Evolutionary conservation across 1,284 basidiomycete species (phyloP).

Genomic region (Vanrija humicola): DNA sequence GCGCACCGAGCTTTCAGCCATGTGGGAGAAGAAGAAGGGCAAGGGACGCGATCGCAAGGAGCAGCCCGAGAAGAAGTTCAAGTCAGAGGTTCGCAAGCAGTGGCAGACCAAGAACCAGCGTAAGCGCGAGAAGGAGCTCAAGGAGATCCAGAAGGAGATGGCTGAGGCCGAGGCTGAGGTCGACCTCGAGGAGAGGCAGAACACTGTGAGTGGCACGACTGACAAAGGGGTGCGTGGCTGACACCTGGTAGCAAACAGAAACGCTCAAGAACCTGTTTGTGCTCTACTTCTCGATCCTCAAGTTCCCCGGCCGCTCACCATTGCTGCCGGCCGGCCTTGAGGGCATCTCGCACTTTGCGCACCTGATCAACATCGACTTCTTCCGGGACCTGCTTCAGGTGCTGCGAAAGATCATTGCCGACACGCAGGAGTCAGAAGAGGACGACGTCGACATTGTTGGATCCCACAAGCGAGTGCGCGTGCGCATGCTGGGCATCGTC

Average conservation of each 20-base stretch:
- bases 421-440: constrained; percentile 49
- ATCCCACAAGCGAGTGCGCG: constrained; percentile 53
- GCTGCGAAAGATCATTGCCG: constrained; percentile 69
- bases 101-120: constrained; percentile 82
- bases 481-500: constrained; percentile 78
- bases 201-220: constrained; percentile 58
- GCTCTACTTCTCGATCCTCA: constrained; percentile 94
- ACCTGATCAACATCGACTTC: constrained; percentile 97
- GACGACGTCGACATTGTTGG: constrained; percentile 28
- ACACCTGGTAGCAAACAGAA: constrained; percentile 75
- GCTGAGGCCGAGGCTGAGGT: constrained; percentile 91
- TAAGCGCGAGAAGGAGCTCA: constrained; percentile 73
- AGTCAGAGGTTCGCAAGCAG: constrained; percentile 61
- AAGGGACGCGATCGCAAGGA: constrained; percentile 56
- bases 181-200: constrained; percentile 82
- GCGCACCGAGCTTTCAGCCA: constrained; percentile 68
- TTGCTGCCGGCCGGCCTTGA: constrained; percentile 83
- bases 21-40: constrained; percentile 52
- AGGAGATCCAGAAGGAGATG: constrained; percentile 83
- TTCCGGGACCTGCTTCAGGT: constrained; percentile 92
- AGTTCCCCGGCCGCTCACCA: constrained; percentile 74
- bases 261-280: constrained; percentile 97
- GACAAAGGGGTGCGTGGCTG: not conserved
- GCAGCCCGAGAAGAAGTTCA: constrained; percentile 52
- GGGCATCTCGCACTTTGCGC: constrained; percentile 89